Conservation (phyloP, 805 yeast genomes). For the Candida stauntonica region DNA sequence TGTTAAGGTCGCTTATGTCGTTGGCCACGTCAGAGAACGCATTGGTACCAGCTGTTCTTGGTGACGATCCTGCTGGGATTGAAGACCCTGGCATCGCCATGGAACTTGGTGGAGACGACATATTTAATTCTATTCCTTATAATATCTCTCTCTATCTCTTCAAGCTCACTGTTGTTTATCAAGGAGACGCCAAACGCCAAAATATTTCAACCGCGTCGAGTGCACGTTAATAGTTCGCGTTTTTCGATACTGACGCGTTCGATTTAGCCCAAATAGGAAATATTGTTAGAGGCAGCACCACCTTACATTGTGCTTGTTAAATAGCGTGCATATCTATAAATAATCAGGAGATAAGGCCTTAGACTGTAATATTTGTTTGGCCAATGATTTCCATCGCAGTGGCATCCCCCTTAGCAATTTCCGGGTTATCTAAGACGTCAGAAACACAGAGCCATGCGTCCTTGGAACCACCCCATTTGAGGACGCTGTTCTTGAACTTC, state of each 20-base stretch:
- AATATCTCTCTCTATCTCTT: no score
- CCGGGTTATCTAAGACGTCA: conserved; percentile 64
- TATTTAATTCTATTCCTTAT: no score
- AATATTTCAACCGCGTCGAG: no score
- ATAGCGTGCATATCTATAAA: no score
- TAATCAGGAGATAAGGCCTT: neutral
- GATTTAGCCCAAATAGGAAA: no score
- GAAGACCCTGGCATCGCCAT: conserved; percentile 16
- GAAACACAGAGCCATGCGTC: conserved; percentile 88
- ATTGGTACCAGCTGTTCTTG: conserved; percentile 3
- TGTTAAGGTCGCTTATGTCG: conserved; percentile 12
- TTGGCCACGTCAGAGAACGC: conserved; percentile 21
- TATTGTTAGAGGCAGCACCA: no score
- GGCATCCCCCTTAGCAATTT: conserved; percentile 60
- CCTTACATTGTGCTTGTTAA: no score
- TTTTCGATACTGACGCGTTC: no score
- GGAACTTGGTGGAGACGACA: conserved; percentile 13
- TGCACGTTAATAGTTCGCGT: no score
- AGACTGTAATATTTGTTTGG: conserved; percentile 20
- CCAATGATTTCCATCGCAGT: conserved; percentile 62
- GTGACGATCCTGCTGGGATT: conserved; percentile 6
- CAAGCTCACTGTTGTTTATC: no score
- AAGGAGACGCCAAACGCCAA: neutral
- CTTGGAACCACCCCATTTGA: conserved; percentile 91
- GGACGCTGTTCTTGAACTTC: conserved; percentile 59